Percentiles rank a stretch among this genome's conserved stretches.
Evolutionary conservation across 2,329 filamentous ascomycete species (phyloP).

Genomic region (Fragosphaeria purpurea): DNA sequence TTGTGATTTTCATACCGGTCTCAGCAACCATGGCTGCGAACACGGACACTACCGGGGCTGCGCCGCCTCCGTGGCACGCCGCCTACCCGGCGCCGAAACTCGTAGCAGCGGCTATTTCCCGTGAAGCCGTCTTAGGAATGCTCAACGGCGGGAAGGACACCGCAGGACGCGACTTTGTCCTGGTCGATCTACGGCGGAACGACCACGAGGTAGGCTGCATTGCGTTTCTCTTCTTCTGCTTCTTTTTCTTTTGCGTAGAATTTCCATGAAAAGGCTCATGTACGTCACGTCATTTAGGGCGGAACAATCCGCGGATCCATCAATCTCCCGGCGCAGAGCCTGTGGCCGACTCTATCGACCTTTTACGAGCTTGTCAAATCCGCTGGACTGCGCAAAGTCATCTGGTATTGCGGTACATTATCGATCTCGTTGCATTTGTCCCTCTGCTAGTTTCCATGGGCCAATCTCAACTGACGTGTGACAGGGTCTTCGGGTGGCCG

Average conservation of each 20-base stretch:
- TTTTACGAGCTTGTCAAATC: constrained; percentile 32
- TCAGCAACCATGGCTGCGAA: too few relatives aligned
- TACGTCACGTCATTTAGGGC: constrained; percentile 28
- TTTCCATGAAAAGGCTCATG: too few relatives aligned
- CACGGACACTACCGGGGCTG: too few relatives aligned
- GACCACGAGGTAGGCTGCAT: constrained; percentile 26
- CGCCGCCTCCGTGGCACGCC: constrained; percentile 3
- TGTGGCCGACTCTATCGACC: constrained; percentile 31
- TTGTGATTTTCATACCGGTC: too few relatives aligned
- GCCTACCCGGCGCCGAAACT: background rate
- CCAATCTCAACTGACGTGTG: background rate
- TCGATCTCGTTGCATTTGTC: too few relatives aligned
- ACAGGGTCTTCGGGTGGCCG: constrained; percentile 44
- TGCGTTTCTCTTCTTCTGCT: too few relatives aligned
- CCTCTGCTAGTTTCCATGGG: too few relatives aligned
- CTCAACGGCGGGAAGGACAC: background rate
- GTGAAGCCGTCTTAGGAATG: background rate
- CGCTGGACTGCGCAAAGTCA: constrained; percentile 28
- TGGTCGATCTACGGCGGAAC: constrained; percentile 29
- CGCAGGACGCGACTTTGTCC: constrained; percentile 19
- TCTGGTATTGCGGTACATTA: constrained; percentile 41
- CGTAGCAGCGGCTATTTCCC: background rate
- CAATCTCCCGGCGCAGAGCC: constrained; percentile 38
- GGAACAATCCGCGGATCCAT: constrained; percentile 45
- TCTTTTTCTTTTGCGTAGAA: background rate